Base-by-base conservation (phyloP, 805 yeast species). In the Ogataea nonfermentans region DNA sequence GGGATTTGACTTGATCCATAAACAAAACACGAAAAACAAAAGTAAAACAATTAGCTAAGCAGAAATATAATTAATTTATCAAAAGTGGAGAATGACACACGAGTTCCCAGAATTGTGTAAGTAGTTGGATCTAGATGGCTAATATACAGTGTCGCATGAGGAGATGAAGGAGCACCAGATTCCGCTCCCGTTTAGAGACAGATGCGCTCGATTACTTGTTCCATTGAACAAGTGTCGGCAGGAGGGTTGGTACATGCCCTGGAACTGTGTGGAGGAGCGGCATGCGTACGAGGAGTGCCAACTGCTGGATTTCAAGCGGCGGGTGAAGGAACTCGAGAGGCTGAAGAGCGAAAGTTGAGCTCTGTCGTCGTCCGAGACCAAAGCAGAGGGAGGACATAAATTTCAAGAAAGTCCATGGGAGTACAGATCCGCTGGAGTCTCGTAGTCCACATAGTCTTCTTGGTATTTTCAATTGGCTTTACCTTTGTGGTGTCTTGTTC, bases 211-310 rank as follows among this genome's bases (percentile, higher is more conserved):
- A 15, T 57, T 79, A 38, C 63, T 78, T 47, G 71, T 80, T 19
- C 84, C 84, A 12, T 62, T 79, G 41, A 77, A 77, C 61, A 73
- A 74, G 52, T 79, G 86, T 57, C 74, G 85, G 41, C 65, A 67
- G 36, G 81, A 79, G 51, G 71, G 73, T 9, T 62, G 66, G 56
- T 79, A 66, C 52, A 49, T 79, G 59, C 86, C 86, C 22, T 79
- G 84, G 84, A 78, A 76, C 52, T 86, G 95, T 54, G 70, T 74
- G 43, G 82, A 82, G 48, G 87, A 82, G 66, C 78, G 88, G 60
- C 95, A 87, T 53, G 79, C 56, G 29, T 87, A 89, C 71, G 95
- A 86, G 62, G 84, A 84, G 59, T 86, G 95, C 62, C 84, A 86
- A 64, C 83, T 83, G 61, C 63, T 80, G 62, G 95, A 87, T 59